Conservation (phyloP, 2,329 filamentous ascomycete genomes). For the Arachnomyces sp. region DNA sequence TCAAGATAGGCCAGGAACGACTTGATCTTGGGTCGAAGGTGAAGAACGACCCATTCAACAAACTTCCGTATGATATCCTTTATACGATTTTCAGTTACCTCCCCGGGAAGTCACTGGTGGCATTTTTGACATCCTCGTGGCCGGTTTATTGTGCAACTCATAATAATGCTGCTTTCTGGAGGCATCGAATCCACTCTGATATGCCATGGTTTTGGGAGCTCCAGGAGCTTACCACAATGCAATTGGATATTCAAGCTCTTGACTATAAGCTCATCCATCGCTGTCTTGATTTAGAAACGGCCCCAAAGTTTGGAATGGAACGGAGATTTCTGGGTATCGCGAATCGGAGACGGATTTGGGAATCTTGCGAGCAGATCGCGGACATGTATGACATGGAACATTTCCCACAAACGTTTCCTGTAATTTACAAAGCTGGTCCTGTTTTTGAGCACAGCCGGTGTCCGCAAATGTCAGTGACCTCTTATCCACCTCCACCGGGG, state of each 20-base stretch:
- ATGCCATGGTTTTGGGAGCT: conserved; percentile 10
- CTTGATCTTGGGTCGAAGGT: conserved; percentile 1
- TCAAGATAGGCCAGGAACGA: too few species aligned
- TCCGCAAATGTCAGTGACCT: too few species aligned
- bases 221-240: neutral
- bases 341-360: conserved; percentile 27
- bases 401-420: too few species aligned
- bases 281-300: conserved; percentile 17
- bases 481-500: too few species aligned
- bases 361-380: conserved; percentile 5
- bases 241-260: neutral
- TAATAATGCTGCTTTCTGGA: conserved; percentile 3
- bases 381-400: conserved; percentile 5
- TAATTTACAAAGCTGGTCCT: too few species aligned
- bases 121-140: conserved; percentile 2
- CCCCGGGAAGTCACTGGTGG: conserved; percentile 1
- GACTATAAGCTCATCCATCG: conserved; percentile 9
- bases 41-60: conserved; percentile 1
- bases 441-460: too few species aligned
- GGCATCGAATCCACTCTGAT: conserved; percentile 3
- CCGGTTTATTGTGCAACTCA: conserved; percentile 1
- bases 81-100: conserved; percentile 1
- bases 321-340: conserved; percentile 23
- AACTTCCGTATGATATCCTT: conserved; percentile 4
- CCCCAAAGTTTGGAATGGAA: conserved; percentile 13